Percentiles rank a stretch among this genome's conserved stretches.
phyloP scores from a whole-genome alignment of 78 protist species.

The Polysphondylium violaceum region DNA sequence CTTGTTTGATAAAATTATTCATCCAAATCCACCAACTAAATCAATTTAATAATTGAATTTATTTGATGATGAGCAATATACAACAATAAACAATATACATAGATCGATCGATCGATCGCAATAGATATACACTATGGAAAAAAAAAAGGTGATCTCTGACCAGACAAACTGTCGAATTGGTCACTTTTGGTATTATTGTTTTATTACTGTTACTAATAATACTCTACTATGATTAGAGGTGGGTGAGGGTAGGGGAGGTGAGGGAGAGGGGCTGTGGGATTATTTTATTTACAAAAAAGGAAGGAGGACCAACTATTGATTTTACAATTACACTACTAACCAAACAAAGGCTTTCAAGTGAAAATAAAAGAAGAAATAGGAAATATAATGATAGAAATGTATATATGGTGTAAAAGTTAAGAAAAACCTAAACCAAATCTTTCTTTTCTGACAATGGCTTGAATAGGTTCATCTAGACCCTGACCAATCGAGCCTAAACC shows the following conservation, averaged over 20 bases:
- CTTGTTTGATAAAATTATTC: neutral
- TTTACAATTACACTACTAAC: neutral
- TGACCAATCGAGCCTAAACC: slow-evolving; percentile 47
- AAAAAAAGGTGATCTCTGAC: no score
- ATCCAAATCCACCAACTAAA: no score
- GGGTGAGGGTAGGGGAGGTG: no score
- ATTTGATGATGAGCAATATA: neutral
- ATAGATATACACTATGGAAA: no score
- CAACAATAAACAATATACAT: no score
- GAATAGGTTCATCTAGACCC: slow-evolving; percentile 39
- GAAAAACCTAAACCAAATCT: slow-evolving; percentile 52
- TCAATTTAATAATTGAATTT: neutral
- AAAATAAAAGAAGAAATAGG: neutral
- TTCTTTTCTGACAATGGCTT: slow-evolving; percentile 42
- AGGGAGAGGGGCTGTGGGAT: neutral
- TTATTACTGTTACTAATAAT: no score
- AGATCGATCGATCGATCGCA: neutral
- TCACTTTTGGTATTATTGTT: neutral
- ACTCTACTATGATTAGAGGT: no score
- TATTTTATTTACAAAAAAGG: no score
- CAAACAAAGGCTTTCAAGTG: neutral
- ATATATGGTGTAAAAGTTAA: neutral
- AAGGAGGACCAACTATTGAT: neutral
- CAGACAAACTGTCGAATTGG: no score
- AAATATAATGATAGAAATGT: neutral